Evolutionary conservation across 306 rosid genomes (phyloP).

Genomic region (Begonia fuchsioides): DNA sequence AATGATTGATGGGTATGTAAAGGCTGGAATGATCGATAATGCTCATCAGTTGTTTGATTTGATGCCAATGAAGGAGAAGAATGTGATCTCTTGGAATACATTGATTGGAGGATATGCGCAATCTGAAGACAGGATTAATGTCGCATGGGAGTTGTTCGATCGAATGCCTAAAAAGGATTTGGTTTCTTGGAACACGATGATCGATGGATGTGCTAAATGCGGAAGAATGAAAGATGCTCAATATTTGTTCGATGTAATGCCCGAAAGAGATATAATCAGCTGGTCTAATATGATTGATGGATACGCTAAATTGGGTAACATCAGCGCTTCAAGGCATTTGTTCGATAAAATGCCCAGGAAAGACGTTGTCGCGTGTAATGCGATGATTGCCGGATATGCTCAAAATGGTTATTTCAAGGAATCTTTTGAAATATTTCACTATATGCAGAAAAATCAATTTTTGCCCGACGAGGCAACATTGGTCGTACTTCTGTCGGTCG

Average conservation of each 20-base stretch:
- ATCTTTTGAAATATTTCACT: constrained; percentile 48
- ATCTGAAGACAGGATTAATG: constrained; percentile 21
- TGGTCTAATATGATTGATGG: constrained; percentile 69
- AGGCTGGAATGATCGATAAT: constrained; percentile 27
- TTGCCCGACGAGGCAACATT: constrained; percentile 39
- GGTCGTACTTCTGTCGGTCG: constrained; percentile 47
- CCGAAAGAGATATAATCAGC: constrained; percentile 36
- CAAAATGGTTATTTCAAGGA: constrained; percentile 41
- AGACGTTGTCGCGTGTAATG: constrained; percentile 40
- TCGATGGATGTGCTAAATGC: constrained; percentile 48
- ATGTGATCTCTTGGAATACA: constrained; percentile 68
- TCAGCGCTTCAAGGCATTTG: constrained; percentile 35
- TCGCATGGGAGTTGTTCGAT: constrained; percentile 49
- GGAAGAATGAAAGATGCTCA: constrained; percentile 46
- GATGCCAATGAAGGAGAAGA: constrained; percentile 33
- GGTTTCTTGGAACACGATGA: constrained; percentile 70
- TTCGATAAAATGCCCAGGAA: constrained; percentile 56
- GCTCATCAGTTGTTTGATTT: constrained; percentile 44
- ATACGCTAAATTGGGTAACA: constrained; percentile 32
- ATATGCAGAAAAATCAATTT: constrained; percentile 22
- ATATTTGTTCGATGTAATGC: constrained; percentile 34
- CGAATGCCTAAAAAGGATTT: constrained; percentile 48
- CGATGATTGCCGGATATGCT: constrained; percentile 67
- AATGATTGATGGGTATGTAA: constrained; percentile 59
- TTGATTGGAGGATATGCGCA: constrained; percentile 44